Evolutionary conservation across 2,329 filamentous ascomycete genomes (phyloP), one percentile per base, ranked within the genome.

Genomic region (Calonectria ilicicola): DNA sequence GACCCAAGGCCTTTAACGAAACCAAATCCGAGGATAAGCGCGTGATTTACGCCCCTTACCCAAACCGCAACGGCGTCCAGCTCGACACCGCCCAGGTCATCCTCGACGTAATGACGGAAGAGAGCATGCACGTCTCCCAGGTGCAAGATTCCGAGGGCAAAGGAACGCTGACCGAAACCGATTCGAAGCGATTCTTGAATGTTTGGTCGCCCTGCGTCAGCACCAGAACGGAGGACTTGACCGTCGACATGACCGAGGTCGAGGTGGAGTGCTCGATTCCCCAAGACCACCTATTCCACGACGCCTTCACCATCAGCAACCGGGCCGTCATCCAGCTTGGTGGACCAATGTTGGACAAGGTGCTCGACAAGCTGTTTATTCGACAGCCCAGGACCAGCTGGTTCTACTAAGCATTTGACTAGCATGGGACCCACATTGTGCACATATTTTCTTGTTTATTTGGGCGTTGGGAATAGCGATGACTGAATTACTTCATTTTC

Each of bases 241-340:
- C 70, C 1, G 62, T 77, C 9, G 69, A 78, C 27, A 65, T 68
- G 60, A 46, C 74, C 17, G 67, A 69, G 21, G 49, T 70, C 7
- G 27, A 26, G 8, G 53, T 56, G 21, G 72, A 77, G 29, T 91
- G 89, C 76, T 80, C 84, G 2, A 77, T 80, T 3, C 87, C 87
- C 1, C 81, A 86, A 17, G 82, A 86, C 15, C 87, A 89, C 72
- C 81, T 91, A 2, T 91, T 90, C 78, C 88, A 86, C 79, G 88
- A 89, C 62, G 82, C 84, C 0, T 90, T 89, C 49, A 87, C 84
- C 0, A 80, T 91, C 7, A 78, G 77, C 40, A 80, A 83, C 68
- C 78, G 81, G n/a, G 83, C 83, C 14, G 78, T 77, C 26, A 72
- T 77, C 58, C 75, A 75, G 8, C 70, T 81, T 8, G 76, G 76